Base-by-base conservation (phyloP, 495 filamentous ascomycete species). In the Talaromyces ruber region DNA sequence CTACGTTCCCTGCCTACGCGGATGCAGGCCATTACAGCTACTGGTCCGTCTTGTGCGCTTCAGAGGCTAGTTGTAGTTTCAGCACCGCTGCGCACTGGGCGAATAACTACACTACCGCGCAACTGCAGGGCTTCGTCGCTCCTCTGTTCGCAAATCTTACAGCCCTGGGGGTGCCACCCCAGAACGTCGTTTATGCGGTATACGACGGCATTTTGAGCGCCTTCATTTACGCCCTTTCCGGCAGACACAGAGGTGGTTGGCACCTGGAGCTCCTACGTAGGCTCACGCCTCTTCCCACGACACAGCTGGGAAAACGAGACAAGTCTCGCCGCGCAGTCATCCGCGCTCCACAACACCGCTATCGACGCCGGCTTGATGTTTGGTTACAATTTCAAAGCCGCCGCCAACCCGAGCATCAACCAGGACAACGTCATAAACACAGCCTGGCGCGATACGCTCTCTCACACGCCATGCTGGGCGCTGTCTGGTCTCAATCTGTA, bases 11-110 rank as follows among this genome's bases (percentile, higher is more conserved):
- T 4, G 63, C 65, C 9, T 72, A 83, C 29, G 75, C 78, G 0
- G 82, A 84, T 64, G 73, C 77, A 0, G 82, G 82, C 18, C 74
- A 72, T 18, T 81, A 79, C 67, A 74, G 76, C 22, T 85, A 86
- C 72, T 83, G 47, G 47, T 52, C 47, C 47, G 25, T 52, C 47
- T 12, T 6, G 47, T 52, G 47, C 47, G 21, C 47, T 26, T 52
- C 47, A 26, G 47, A 52, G 22, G 24, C 47, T 8, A 52, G 47
- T 21, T 52, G 47, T 52, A 52, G 47, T 18, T 52, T 52, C 7
- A 52, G 47, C 47, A 11, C 18, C 7, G 24, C 47, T 2, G 21
- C 47, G 18, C 47, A 52, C 47, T 52, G 47, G 47, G 47, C 47
- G 0, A 52, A 52, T 26, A 52, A 52, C 21, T 52, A 52, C 47